Conservation (phyloP, 192 early-diverging fungal species). For the Thoreauomyces humboldtii region DNA sequence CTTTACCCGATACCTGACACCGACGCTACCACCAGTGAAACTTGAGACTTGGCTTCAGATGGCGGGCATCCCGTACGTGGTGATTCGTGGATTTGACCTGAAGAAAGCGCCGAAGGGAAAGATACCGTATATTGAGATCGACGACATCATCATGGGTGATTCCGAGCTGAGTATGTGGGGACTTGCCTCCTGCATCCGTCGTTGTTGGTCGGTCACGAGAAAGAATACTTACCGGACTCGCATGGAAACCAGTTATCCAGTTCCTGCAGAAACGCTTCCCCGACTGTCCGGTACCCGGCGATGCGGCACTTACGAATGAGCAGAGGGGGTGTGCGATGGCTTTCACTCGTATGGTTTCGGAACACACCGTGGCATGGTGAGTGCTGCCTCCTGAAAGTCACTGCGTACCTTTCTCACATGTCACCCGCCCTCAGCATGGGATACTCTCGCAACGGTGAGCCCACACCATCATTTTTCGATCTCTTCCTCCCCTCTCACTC, state of each 20-base stretch:
- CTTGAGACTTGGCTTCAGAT: constrained; percentile 31
- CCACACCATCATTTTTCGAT: too few species aligned
- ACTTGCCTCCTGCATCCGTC: neutral
- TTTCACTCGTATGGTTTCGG: constrained; percentile 30
- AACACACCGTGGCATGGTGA: constrained; percentile 24
- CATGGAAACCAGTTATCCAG: constrained; percentile 19
- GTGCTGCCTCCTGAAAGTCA: too few species aligned
- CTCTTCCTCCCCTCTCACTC: too few species aligned
- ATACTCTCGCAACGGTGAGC: constrained; percentile 35
- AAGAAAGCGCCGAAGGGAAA: constrained; percentile 37
- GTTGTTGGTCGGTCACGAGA: neutral
- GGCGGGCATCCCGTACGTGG: constrained; percentile 27
- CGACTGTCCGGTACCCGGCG: constrained; percentile 6
- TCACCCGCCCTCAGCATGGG: constrained; percentile 22
- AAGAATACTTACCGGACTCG: neutral
- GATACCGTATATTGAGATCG: constrained; percentile 35
- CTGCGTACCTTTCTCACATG: too few species aligned
- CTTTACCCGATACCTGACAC: too few species aligned
- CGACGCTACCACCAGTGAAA: constrained; percentile 14
- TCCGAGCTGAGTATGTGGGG: constrained; percentile 29
- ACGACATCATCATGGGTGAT: constrained; percentile 33
- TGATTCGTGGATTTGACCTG: constrained; percentile 30
- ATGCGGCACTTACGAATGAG: constrained; percentile 1
- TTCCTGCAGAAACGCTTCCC: constrained; percentile 28
- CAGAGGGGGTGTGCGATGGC: constrained; percentile 1